Percentiles rank a stretch among this genome's conserved stretches.
Conservation (phyloP, 192 early-diverging fungal genomes). For the Gonapodya prolifera region DNA sequence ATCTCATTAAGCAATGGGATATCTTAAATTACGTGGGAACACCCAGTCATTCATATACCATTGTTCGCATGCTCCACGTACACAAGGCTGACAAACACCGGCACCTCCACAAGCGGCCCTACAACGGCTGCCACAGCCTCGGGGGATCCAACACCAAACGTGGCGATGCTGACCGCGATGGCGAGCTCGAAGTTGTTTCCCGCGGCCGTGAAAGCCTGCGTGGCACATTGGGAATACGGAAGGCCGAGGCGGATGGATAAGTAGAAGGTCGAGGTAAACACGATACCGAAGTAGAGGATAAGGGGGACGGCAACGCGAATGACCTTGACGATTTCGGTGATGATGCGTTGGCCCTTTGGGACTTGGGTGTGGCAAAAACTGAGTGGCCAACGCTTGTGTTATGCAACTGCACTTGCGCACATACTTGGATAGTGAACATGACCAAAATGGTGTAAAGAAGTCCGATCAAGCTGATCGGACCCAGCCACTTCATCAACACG, state of each 20-base stretch:
- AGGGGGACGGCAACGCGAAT: constrained; percentile 46
- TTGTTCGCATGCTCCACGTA: constrained; percentile 11
- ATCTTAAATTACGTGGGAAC: too few relatives aligned
- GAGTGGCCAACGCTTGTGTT: not conserved
- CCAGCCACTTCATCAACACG: constrained; percentile 37
- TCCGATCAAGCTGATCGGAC: constrained; percentile 40
- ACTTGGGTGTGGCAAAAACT: not conserved
- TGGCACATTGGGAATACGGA: constrained; percentile 29
- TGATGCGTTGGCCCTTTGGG: constrained; percentile 44
- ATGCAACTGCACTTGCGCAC: not conserved
- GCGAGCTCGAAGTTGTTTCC: constrained; percentile 65
- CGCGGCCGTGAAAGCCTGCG: constrained; percentile 51
- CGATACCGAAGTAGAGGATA: constrained; percentile 44
- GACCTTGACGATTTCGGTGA: constrained; percentile 44
- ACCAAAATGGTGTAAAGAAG: constrained; percentile 53
- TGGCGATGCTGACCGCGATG: constrained; percentile 54
- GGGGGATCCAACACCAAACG: constrained; percentile 48
- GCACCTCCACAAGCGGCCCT: constrained; percentile 61
- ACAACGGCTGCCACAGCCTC: constrained; percentile 49
- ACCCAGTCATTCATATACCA: not conserved
- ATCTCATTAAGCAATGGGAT: too few relatives aligned
- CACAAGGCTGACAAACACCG: constrained; percentile 42
- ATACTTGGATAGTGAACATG: constrained; percentile 47
- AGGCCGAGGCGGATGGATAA: constrained; percentile 20
- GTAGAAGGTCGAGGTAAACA: constrained; percentile 35